These are phyloP conservation scores for Geranium brycei DNA, from an alignment of 345 rosid species.

Conservation along the genomic window DNA sequence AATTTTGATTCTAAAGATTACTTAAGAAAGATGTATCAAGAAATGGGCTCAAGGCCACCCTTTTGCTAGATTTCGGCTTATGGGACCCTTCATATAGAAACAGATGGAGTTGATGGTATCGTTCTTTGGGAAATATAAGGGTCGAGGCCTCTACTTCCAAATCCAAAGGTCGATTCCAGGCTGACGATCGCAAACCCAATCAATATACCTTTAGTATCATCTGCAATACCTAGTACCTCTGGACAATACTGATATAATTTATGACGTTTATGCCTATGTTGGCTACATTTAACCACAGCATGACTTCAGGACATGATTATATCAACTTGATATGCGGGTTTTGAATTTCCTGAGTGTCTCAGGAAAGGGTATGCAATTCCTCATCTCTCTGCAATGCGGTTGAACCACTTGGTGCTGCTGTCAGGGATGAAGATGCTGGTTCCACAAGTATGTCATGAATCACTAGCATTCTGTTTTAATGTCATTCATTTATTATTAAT, in stretches of 20 bases:
- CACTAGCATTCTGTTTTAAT: neutral
- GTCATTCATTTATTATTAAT: no score
- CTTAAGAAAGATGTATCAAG: no score
- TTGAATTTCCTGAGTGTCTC: constrained; percentile 5
- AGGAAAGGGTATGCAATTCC: constrained; percentile 17
- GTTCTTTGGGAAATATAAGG: no score
- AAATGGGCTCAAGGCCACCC: no score
- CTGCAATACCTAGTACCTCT: neutral
- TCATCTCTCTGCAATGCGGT: constrained; percentile 7
- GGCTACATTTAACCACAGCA: neutral
- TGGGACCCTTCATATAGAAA: no score
- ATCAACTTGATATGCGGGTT: neutral
- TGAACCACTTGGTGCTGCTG: constrained; percentile 24
- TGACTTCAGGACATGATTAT: neutral
- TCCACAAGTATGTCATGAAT: constrained; percentile 27
- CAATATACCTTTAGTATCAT: neutral
- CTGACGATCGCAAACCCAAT: neutral
- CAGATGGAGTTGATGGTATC: no score
- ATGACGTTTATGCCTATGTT: neutral
- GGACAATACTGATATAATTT: neutral
- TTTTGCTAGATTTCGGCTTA: neutral
- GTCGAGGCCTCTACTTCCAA: no score
- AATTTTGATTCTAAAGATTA: no score
- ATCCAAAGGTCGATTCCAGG: neutral
- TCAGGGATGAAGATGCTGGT: constrained; percentile 22